Evolutionary conservation across 208 protist genomes (phyloP), one percentile per base, ranked within the genome.

Genomic region (Leishmania turanica): DNA sequence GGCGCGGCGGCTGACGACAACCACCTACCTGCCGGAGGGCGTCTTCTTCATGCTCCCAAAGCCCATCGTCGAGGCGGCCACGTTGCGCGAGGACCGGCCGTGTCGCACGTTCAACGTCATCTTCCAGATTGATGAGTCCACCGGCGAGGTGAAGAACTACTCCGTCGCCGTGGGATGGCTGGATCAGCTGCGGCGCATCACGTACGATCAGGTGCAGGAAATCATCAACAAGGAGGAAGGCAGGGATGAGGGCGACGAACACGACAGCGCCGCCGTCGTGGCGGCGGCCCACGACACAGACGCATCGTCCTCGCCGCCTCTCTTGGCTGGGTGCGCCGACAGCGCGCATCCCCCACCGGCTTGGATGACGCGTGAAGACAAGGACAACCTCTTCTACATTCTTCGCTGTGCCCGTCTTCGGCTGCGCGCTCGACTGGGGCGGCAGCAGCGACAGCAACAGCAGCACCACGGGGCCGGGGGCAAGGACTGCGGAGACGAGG

Each of bases 41-140:
- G 95, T 98, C 60, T 98, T 87, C 75, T 98, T 96, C 77, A 98
- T 98, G 95, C 84, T 98, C 34, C 95, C 95, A 15, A 94, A 94
- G 74, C 87, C 89, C 1, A 94, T 98, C 75, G 90, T 98, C 5
- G 91, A 95, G 84, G 92, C 91, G 70, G 93, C 95, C 31, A 98
- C 95, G 47, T 84, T 98, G 76, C 92, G 92, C 24, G 92, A 96
- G 76, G 92, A 97, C 79, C 85, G 88, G 17, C 90, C 90, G 1
- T 98, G 95, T 78, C 90, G 95, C 47, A 98, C 95, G 31, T 98
- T 98, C 83, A 92, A 93, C 79, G 91, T 98, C 62, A 84, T 87
- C 49, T 98, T 98, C 74, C 85, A 91, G 60, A 88, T 98, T 53
- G 90, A 97, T 74, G 86, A 90, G 42, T 27, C 34, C 62, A 92